Base-by-base conservation (phyloP, 1,139 yeast species). In the Kluyveromyces marxianus region DNA sequence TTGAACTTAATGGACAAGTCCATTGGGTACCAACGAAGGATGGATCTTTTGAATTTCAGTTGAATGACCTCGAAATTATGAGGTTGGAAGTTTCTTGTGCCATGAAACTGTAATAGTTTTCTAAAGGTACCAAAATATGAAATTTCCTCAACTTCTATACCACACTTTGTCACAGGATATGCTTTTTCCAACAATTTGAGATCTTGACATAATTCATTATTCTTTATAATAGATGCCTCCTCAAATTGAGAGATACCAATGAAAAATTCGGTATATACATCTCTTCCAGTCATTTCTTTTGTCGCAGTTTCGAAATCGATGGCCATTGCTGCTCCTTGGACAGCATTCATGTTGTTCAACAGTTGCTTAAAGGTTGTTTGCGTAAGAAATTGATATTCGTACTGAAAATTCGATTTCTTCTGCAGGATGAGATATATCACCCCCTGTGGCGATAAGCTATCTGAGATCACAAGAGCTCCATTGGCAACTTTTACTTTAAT, bases 401-500 rank as follows among this genome's bases (percentile, higher is more conserved):
- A 37, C 26, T 25, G 30, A 26, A n/a, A 25, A 21, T 36, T 25
- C 39, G 28, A 6, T 35, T 35, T 34, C 28, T 34, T 33, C 14
- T 26, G 34, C 7, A 34, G 45, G 31, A 56, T 52, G 10, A 56
- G 45, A 33, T 53, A 56, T 7, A 55, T 49, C 40, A 51, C 54
- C 4, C 55, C 54, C 8, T 42, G 49, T 7, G 45, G 48, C 32
- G 52, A 39, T 21, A 40, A 41, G 14, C 44, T 27, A 41, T 56
- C 60, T 4, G 49, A 46, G 28, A 58, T 52, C 7, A 54, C 51
- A n/a, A 58, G 45, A 34, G 56, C 53, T 6, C 53, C 46, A 25
- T 50, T 50, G 26, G 59, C 52, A 25, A 59, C 28, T 8, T 37
- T 35, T 4, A 55, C 47, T 28, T 48, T 50, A n/a, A 60, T 50